These are phyloP conservation scores for Suillus cothurnatus DNA, from an alignment of 768 basidiomycete species.

Conservation along the genomic window DNA sequence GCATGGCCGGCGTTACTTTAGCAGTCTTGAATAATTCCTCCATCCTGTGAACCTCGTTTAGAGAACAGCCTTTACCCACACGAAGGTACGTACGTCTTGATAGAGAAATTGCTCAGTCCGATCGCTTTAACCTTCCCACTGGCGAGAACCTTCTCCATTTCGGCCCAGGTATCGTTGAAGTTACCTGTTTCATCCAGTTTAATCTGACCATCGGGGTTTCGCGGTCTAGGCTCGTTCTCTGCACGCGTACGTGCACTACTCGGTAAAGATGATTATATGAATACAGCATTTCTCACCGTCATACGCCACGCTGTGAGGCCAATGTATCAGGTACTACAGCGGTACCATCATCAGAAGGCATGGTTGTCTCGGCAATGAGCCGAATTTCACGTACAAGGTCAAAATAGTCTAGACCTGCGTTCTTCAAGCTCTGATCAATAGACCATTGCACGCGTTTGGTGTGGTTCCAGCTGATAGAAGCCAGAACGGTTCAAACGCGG, in stretches of 20 bases:
- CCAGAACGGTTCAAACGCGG: not conserved
- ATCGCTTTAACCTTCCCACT: conserved; percentile 30
- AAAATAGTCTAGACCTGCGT: conserved; percentile 47
- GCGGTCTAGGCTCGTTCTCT: conserved; percentile 14
- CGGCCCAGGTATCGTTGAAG: conserved; percentile 30
- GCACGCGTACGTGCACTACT: not conserved
- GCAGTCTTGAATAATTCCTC: conserved; percentile 26
- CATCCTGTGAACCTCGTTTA: conserved; percentile 13
- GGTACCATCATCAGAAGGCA: conserved; percentile 24
- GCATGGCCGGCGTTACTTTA: conserved; percentile 34
- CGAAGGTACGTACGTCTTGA: conserved; percentile 26
- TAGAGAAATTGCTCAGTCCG: conserved; percentile 38
- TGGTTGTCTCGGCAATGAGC: conserved; percentile 18
- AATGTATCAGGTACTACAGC: conserved; percentile 41
- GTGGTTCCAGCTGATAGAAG: conserved; percentile 19
- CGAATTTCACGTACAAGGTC: conserved; percentile 38
- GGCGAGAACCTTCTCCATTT: conserved; percentile 25
- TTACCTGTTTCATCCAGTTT: conserved; percentile 21
- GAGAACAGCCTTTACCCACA: not conserved
- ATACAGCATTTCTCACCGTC: conserved; percentile 15
- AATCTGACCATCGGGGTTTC: conserved; percentile 21
- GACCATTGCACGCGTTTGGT: conserved; percentile 40
- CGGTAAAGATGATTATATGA: not conserved
- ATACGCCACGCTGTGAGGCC: conserved; percentile 31
- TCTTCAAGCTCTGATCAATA: conserved; percentile 43